Conservation (phyloP, 768 basidiomycete species). For the Udeniomyces megalosporus region DNA sequence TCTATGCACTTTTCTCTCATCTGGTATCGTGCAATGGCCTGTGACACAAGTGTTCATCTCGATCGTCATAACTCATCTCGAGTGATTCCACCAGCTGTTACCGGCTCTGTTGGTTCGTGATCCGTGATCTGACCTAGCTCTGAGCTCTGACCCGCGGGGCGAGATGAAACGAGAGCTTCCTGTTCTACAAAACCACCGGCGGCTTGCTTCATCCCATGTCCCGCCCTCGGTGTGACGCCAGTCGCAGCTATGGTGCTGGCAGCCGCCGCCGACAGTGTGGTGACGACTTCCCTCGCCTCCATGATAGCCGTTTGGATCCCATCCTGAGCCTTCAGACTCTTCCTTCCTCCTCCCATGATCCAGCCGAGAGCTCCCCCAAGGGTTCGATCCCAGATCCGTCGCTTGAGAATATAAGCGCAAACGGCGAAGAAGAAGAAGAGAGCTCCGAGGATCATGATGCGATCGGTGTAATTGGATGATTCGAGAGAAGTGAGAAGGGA, state of each 20-base stretch:
- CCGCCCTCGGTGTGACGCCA: not conserved
- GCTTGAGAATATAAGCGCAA: constrained; percentile 72
- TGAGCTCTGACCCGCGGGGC: no score
- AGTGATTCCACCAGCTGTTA: no score
- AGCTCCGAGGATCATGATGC: constrained; percentile 62
- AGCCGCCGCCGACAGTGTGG: not conserved
- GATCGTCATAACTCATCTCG: not conserved
- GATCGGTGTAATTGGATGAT: constrained; percentile 81
- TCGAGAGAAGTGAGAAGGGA: constrained; percentile 74
- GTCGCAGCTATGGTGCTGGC: not conserved
- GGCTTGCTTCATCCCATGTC: not conserved
- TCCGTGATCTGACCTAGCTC: no score
- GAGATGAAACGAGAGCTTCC: no score
- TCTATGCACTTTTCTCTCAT: no score
- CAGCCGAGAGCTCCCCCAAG: constrained; percentile 73
- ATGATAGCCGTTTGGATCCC: not conserved
- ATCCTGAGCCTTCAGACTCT: not conserved
- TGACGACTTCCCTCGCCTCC: not conserved
- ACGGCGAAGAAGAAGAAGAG: constrained; percentile 71
- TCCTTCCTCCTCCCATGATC: constrained; percentile 25
- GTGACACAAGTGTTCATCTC: not conserved
- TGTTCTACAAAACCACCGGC: not conserved
- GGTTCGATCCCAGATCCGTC: constrained; percentile 65
- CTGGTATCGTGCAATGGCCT: not conserved
- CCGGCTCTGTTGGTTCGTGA: no score